Evolutionary conservation across 352 stramenopile genomes (phyloP), one percentile per base, ranked within the genome.

Genomic region (Phytophthora sp.): DNA sequence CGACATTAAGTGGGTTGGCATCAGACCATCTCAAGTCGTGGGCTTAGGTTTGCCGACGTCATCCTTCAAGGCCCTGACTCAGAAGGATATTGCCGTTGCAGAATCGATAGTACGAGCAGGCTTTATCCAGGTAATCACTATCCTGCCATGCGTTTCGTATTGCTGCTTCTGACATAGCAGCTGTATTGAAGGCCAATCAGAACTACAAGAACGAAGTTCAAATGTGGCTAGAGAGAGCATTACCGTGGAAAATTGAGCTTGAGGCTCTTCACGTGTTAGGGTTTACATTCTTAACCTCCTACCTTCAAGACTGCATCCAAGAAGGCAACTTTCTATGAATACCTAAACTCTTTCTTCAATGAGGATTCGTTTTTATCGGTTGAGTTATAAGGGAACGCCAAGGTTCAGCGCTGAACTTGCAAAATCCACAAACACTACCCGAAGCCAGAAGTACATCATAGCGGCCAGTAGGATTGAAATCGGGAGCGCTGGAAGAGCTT

Each of bases 401-500:
- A 70, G 17, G 31, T 69, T 56, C 12, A 94, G 54, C 11, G 70
- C 80, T 45, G 51, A 67, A 44, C 61, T 77, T 1, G 72, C 64
- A 61, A 89, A 95, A 3, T 88, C 80, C 44, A 92, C 76, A 34
- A 92, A 90, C 39, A 88, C 77, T 20, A 72, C 48, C 24, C 79
- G 77, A 67, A 92, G 77, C 87, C 87, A 96, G 60, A 94, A 91
- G 68, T 94, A 94, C 50, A 92, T 68, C 23, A 66, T 74, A 5
- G 91, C 85, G 6, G 85, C 78, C 23, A 96, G 53, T 21, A 96
- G 49, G 72, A 96, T 94, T 12, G 87, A 96, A 49, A 99, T 99
- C 8, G 98, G 98, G 28, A 99, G 72, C 13, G 98, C 97, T 13
- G 96, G 96, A 34, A 99, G 76, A n/a, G 97, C 97, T 42, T 85